Base-by-base conservation (phyloP, 225 moss, liverwort and hornwort species). In the Pseudoscleropodium purum region DNA sequence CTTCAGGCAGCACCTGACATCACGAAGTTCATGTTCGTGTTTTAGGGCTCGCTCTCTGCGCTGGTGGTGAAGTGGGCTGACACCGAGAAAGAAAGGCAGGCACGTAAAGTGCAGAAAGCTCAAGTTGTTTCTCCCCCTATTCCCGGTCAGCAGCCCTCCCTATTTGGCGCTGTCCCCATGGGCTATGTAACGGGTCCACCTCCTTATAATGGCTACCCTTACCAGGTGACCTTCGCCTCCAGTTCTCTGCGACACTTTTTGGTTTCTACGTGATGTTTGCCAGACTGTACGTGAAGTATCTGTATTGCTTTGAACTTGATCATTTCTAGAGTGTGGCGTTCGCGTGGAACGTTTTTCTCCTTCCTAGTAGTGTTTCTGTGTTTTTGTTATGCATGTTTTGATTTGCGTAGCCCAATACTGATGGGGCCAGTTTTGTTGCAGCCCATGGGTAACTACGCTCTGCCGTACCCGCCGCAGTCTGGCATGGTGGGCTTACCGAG, bases 51-150 rank as follows among this genome's bases (percentile, higher is more conserved):
- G 52, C 94, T 93, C 10, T 96, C 97, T 87, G 97, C 97, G 60
- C 92, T 98, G 90, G 97, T 98, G 76, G 97, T 98, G 43, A 98
- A 98, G 89, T 98, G 97, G 97, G 97, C 97, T 75, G 97, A 98
- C 67, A 98, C 97, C 57, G 97, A 98, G 93, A 98, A 98, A 91
- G 97, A 98, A 87, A 93, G 97, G 87, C 96, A 94, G 89, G 97
- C 97, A 62, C 95, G 97, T 65, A 98, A 98, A 90, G 96, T 95
- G 78, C 97, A 98, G 77, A 98, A 97, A 88, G 96, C 96, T 64
- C 97, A 98, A 94, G 91, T 91, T 60, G 96, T 96, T 83, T 95
- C 97, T 82, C 94, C 95, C 59, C 93, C 96, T 89, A 93, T 98
- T 86, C 94, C 96, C 49, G 97, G 97, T 66, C 97, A 96, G 93